These are phyloP conservation scores for Suhomyces atakaporum DNA, from an alignment of 1,139 yeast species.

Conservation along the genomic window DNA sequence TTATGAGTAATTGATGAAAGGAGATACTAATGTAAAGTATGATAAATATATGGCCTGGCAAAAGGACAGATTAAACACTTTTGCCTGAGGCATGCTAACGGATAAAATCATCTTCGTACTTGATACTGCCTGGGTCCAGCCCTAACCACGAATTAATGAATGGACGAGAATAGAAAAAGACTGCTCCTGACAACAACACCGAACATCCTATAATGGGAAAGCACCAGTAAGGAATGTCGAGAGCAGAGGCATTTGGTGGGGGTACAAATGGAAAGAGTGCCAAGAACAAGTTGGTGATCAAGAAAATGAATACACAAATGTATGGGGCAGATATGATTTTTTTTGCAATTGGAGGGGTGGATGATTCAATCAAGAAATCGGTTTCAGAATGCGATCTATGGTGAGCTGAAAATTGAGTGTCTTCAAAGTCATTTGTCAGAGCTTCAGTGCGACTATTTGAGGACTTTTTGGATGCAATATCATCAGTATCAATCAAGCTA, in stretches of 20 bases:
- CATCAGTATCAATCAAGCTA: neutral
- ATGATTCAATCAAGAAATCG: constrained; percentile 4
- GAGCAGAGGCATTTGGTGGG: constrained; percentile 39
- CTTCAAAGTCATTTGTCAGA: constrained; percentile 3
- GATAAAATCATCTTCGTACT: constrained; percentile 17
- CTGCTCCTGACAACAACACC: constrained; percentile 48
- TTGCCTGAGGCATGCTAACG: constrained; percentile 1
- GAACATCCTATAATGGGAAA: constrained; percentile 57
- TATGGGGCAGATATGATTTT: constrained; percentile 30
- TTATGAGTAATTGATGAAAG: no score
- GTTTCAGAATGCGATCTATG: constrained; percentile 6
- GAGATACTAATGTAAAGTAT: no score
- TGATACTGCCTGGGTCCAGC: constrained; percentile 13
- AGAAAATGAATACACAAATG: constrained; percentile 37
- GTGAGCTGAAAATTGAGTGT: constrained; percentile 1
- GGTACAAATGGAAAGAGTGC: constrained; percentile 61
- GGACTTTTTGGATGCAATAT: constrained; percentile 2
- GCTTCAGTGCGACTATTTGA: neutral
- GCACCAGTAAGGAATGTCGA: constrained; percentile 53
- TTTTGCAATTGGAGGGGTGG: neutral
- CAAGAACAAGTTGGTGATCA: constrained; percentile 52
- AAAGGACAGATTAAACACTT: no score
- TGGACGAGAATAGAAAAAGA: constrained; percentile 24
- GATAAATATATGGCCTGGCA: no score
- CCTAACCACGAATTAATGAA: constrained; percentile 11